Base-by-base conservation (phyloP, 164 flowering plant genomes). In the Taxillus chinensis region DNA sequence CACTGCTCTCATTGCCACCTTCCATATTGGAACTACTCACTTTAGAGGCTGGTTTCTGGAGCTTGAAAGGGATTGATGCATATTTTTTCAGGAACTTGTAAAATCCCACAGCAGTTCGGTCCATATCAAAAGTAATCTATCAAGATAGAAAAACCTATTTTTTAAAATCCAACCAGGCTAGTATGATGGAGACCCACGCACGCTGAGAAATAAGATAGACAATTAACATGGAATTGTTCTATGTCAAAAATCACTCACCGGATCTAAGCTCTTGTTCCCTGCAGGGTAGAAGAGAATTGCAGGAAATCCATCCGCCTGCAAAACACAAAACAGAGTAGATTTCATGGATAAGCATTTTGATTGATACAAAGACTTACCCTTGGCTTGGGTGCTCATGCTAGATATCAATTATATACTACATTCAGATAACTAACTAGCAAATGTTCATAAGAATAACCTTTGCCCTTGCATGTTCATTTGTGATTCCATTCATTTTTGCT, bases 401-500 rank as follows among this genome's bases (percentile, higher is more conserved):
- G 27, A 27, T 27, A 27, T 27, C 27, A 27, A 27, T 27, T 27
- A 27, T 27, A 27, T 0, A 27, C 27, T 27, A 27, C 27, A 27
- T 27, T 27, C 27, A 27, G 27, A 27, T 27, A 27, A 27, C 27
- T 27, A 27, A 27, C 27, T 27, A 27, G 27, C 27, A 27, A 27
- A 27, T 27, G 0, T 27, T 27, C 27, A 27, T 27, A 27, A 27
- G 27, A 27, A 27, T 27, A 75, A 95, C 99, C 95, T 89, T 91
- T 49, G 84, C 92, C 66, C 87, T 78, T 8, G 93, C 93, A 65
- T 95, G 97, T 65, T 95, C 99, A 59, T 95, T 95, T 55, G 85
- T 89, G 61, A 96, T 87, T 59, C 97, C 99, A 66, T 95, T 96
- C 96, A 95, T 95, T 77, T 89, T 95, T 53, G 97, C 96, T 49